A percentile compares a stretch with the other conserved stretches of the same genome.
phyloP scores from a whole-genome alignment of 768 basidiomycete species.

The Phanerodontia chrysosporium region DNA sequence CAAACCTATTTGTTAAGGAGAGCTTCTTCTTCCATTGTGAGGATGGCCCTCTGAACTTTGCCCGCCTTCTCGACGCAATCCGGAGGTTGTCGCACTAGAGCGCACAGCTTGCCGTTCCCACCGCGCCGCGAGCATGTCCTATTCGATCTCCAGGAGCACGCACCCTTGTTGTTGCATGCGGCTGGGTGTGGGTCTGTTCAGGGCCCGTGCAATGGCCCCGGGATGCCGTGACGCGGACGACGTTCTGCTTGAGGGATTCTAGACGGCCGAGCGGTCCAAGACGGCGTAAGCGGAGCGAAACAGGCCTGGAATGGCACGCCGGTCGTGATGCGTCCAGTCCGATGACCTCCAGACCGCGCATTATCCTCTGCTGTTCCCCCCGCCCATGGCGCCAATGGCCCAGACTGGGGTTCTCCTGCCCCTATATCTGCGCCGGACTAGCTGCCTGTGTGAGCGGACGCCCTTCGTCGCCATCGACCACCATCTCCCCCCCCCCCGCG shows the following conservation, averaged over 20 bases:
- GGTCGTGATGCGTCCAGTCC: background rate
- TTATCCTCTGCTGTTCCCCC: background rate
- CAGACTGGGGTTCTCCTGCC: background rate
- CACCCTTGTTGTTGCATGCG: background rate
- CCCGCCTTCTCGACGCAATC: slow-evolving; percentile 4
- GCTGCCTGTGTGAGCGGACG: background rate
- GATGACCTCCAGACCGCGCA: slow-evolving; percentile 1
- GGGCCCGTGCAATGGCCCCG: background rate
- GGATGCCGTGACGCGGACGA: background rate
- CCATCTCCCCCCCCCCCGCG: slow-evolving; percentile 1
- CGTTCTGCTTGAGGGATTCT: background rate
- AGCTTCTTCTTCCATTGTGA: background rate
- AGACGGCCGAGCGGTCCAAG: background rate
- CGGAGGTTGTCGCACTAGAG: background rate
- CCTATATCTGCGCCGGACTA: background rate
- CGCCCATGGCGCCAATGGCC: background rate
- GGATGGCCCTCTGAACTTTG: slow-evolving; percentile 4
- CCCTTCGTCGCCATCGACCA: background rate
- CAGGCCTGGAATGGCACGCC: background rate
- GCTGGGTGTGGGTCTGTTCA: background rate
- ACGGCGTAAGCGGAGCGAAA: background rate
- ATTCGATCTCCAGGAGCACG: background rate
- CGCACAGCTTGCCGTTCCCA: background rate
- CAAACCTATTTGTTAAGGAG: background rate
- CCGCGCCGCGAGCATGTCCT: background rate